Base-by-base conservation (phyloP, 2,329 filamentous ascomycete genomes). In the Penicillium sp. region DNA sequence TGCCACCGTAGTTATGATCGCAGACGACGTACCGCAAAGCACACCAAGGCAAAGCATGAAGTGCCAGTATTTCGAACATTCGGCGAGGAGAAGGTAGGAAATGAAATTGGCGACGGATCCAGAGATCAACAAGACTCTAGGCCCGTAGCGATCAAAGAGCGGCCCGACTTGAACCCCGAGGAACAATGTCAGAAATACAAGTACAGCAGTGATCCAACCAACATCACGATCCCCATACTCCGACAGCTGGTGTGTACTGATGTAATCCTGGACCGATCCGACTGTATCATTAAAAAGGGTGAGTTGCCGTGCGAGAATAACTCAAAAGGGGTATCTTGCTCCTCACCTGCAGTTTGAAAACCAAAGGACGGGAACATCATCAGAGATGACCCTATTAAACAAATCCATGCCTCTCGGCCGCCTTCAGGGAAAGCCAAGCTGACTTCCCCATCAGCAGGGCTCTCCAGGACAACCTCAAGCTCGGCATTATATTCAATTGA, bases 171-270 rank as follows among this genome's bases (percentile, higher is more conserved):
- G 78, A 5, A 81, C 75, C 5, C 76, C 78, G 2, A 80, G 68
- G 14, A 78, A 71, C 0, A 81, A 64, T 0, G 74, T 71, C 1
- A 81, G 60, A 43, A 79, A 80, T 5, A 76, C 73, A 33, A 79
- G 75, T 4, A 80, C 58, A 1, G 78, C 77, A 0, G 75, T 74
- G 50, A 81, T 81, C 79, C 79, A 82, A 19, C 78, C 79, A 0
- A 82, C 72, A 38, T 81, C 74, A 4, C 76, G 67, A 4, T 75
- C 67, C 4, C 71, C 72, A 57, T 78, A 79, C 8, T 62, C 56
- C 0, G 69, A 64, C 1, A 82, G 69, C 60, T 82, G 78, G 52
- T 82, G 69, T 3, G 66, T 67, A 33, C 72, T 72, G 26, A 80
- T 72, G 46, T 81, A 79, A 41, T 78, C 71, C 58, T 81, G 79